Percentiles rank a stretch among this genome's conserved stretches.
These are phyloP conservation scores for Lipomyces yamanashiensis DNA, from an alignment of 805 yeast species.

Conservation along the genomic window DNA sequence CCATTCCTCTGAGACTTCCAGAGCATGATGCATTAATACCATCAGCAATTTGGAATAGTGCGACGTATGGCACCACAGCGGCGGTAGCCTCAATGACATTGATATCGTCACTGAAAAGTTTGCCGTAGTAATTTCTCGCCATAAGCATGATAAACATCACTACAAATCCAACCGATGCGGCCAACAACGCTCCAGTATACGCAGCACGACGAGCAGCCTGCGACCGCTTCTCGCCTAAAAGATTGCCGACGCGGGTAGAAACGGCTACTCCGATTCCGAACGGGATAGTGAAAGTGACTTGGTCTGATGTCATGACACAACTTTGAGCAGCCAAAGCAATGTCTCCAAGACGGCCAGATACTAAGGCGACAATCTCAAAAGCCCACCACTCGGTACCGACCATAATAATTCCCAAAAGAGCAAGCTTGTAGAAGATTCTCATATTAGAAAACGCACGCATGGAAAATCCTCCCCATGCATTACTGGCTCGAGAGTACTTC, in stretches of 20 bases:
- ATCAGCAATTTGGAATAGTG: slow-evolving; percentile 69
- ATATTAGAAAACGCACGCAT: slow-evolving; percentile 39
- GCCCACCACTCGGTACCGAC: slow-evolving; percentile 62
- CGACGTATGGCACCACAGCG: slow-evolving; percentile 63
- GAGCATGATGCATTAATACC: slow-evolving; percentile 72
- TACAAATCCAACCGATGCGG: slow-evolving; percentile 43
- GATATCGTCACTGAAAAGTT: slow-evolving; percentile 64
- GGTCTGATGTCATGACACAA: slow-evolving; percentile 57
- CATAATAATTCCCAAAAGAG: slow-evolving; percentile 60
- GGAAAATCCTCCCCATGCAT: slow-evolving; percentile 46
- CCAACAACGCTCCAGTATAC: slow-evolving; percentile 48
- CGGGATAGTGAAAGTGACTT: slow-evolving; percentile 59
- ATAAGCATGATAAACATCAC: slow-evolving; percentile 49
- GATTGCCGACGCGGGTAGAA: slow-evolving; percentile 61
- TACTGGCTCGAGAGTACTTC: slow-evolving; percentile 47
- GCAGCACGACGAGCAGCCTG: slow-evolving; percentile 51
- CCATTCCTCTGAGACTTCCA: slow-evolving; percentile 77
- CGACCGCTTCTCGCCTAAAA: slow-evolving; percentile 51
- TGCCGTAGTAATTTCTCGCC: slow-evolving; percentile 57
- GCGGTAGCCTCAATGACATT: slow-evolving; percentile 60
- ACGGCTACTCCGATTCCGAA: slow-evolving; percentile 62
- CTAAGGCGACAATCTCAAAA: slow-evolving; percentile 59
- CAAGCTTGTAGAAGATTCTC: slow-evolving; percentile 50
- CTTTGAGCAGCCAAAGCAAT: slow-evolving; percentile 61
- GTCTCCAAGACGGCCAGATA: slow-evolving; percentile 59